phyloP scores from a whole-genome alignment of 257 asterid species.

The Thymus mandschuricus region DNA sequence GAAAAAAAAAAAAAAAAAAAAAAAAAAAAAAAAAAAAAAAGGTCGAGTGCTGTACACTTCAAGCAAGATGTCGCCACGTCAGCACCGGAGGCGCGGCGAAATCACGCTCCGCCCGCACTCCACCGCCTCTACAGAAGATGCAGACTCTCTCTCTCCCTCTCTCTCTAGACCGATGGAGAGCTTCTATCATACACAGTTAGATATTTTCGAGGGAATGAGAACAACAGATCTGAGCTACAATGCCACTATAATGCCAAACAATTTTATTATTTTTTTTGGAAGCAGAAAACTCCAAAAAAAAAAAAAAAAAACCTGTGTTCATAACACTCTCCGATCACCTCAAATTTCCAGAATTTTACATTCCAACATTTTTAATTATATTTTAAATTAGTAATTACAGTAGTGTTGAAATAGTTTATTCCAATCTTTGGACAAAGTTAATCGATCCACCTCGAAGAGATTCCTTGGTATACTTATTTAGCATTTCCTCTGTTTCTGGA shows the following conservation, averaged over 20 bases:
- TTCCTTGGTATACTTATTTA: too few relatives aligned
- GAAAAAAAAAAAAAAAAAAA: background rate
- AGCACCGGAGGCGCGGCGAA: constrained; percentile 12
- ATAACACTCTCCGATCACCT: too few relatives aligned
- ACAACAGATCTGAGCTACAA: too few relatives aligned
- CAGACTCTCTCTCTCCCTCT: background rate
- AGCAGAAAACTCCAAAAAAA: background rate
- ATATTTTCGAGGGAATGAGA: background rate
- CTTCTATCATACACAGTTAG: background rate
- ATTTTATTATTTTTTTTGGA: background rate
- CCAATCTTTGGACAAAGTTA: too few relatives aligned
- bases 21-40: constrained; percentile 3
- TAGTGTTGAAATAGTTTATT: too few relatives aligned
- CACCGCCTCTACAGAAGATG: background rate
- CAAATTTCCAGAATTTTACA: too few relatives aligned
- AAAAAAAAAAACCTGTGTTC: background rate
- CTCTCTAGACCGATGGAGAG: background rate
- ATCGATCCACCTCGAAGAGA: too few relatives aligned
- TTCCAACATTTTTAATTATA: too few relatives aligned
- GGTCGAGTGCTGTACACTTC: background rate
- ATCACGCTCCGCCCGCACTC: constrained; percentile 1
- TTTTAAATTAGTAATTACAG: too few relatives aligned
- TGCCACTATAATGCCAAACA: background rate
- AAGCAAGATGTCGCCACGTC: constrained; percentile 7
- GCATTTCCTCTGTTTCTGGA: background rate